Conservation (phyloP, 306 rosid species). For the Gynostemma pentaphyllum region DNA sequence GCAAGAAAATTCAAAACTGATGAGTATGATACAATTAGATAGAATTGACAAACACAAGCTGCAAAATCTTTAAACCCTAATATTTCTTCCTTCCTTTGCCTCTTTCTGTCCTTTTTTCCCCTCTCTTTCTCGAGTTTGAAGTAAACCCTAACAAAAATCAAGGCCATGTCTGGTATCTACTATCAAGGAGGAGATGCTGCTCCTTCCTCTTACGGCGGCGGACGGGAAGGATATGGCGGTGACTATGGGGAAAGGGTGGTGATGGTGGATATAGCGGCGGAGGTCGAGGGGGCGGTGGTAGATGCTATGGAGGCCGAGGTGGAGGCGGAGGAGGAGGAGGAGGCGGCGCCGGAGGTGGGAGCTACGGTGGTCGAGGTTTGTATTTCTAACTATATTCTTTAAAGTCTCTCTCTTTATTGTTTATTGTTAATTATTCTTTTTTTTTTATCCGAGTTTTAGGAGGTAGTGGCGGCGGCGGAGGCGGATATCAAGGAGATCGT, state of each 20-base stretch:
- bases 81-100: constrained; percentile 18
- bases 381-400: neutral
- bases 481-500: constrained; percentile 57
- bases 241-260: constrained; percentile 30
- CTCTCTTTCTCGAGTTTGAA: no score
- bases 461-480: constrained; percentile 37
- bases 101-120: constrained; percentile 19
- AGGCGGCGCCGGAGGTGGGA: constrained; percentile 53
- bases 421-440: no score
- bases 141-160: constrained; percentile 26
- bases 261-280: constrained; percentile 29
- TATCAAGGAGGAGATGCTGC: constrained; percentile 78
- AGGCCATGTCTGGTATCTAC: constrained; percentile 76
- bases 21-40: neutral
- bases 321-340: constrained; percentile 24
- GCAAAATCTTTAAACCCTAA: constrained; percentile 12
- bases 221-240: constrained; percentile 23
- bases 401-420: neutral
- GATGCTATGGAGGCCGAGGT: no score
- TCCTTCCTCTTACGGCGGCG: constrained; percentile 43
- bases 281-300: constrained; percentile 26
- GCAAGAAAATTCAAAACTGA: neutral
- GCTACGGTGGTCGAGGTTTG: constrained; percentile 76
- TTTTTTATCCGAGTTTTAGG: no score
- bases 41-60: neutral